Percentiles rank a stretch among this genome's conserved stretches.
Evolutionary conservation across 805 yeast species (phyloP).

Genomic region (Nakazawaea laoshanensis): DNA sequence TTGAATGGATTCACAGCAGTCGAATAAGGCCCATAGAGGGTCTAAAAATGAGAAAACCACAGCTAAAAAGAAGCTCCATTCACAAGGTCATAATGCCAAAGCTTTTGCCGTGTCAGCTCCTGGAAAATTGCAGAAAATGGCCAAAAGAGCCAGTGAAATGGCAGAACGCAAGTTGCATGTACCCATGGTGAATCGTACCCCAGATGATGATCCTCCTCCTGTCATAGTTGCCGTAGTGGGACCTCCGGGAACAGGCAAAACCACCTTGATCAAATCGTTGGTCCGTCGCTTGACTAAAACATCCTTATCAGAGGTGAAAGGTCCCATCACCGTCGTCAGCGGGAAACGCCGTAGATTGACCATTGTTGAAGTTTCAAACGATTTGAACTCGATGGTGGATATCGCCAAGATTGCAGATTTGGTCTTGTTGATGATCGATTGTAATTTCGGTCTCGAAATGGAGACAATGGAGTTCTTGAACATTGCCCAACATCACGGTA

Average conservation of each 20-base stretch:
- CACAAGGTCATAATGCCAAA: slow-evolving; percentile 78
- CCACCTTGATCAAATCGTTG: slow-evolving; percentile 84
- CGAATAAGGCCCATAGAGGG: slow-evolving; percentile 79
- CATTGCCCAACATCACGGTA: slow-evolving; percentile 96
- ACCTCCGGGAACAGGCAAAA: slow-evolving; percentile 97
- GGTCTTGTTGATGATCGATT: slow-evolving; percentile 84
- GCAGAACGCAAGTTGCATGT: slow-evolving; percentile 84
- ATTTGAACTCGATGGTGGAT: slow-evolving; percentile 92
- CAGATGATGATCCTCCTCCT: slow-evolving; percentile 97
- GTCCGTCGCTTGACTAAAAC: slow-evolving; percentile 86
- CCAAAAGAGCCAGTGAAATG: slow-evolving; percentile 75
- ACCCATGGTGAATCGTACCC: slow-evolving; percentile 96
- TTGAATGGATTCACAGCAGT: slow-evolving; percentile 33
- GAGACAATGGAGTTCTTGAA: slow-evolving; percentile 98
- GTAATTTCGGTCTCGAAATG: slow-evolving; percentile 98
- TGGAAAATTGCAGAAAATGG: slow-evolving; percentile 75
- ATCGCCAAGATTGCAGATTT: slow-evolving; percentile 93
- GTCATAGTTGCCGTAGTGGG: slow-evolving; percentile 95
- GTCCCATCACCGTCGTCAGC: slow-evolving; percentile 94
- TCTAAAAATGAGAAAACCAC: slow-evolving; percentile 35
- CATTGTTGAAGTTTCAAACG: slow-evolving; percentile 87
- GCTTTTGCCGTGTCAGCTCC: slow-evolving; percentile 84
- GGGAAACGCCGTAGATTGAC: slow-evolving; percentile 92
- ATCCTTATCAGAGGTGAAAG: slow-evolving; percentile 76
- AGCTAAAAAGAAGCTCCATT: slow-evolving; percentile 81